Evolutionary conservation across 345 rosid genomes (phyloP), one percentile per base, ranked within the genome.

Genomic region (Cardamine occulta): DNA sequence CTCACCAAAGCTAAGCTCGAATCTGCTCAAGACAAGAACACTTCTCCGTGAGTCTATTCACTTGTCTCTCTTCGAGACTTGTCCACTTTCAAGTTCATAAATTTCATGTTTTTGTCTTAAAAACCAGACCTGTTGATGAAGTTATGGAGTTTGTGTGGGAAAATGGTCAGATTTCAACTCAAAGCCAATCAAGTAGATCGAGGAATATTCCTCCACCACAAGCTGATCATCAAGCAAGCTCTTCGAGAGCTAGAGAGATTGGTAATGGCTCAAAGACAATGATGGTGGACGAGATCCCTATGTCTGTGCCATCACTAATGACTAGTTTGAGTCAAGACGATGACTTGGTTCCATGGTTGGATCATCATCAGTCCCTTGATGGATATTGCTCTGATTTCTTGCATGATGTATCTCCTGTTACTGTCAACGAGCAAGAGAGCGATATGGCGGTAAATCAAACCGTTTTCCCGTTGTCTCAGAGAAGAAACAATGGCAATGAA

Each of bases 81-180:
- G 3, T 51, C 53, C 37, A 4, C 29, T 64, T 79, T 44, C 53
- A 12, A 58, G 14, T 37, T 58, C 56, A 71, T 65, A 21, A 28
- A 0, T 23, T 45, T 68, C 52, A 53, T 24, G 54, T 21, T 37
- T 26, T 49, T 34, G 37, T 66, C 66, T 45, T 70, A 0, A 14
- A 55, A 74, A 61, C 66, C 97, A 93, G 97, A 72, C 85, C 88
- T 66, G 86, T 74, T 69, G 85, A 82, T 82, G 93, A 89, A 32
- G 71, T 84, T 51, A 80, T 75, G 63, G 98, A 88, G 85, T 77
- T 93, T n/a, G 86, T 87, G 1, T 87, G 91, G 91, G 88, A 88
- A 76, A 89, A 89, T 70, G 97, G 96, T 77, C 94, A 85, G 74
- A 66, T 88, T 72, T 52, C 79, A 78, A 69, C 79, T 82, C 90